Percentiles rank a stretch among this genome's conserved stretches.
Conservation (phyloP, 2,329 filamentous ascomycete species). For the Fonsecaea nubica region DNA sequence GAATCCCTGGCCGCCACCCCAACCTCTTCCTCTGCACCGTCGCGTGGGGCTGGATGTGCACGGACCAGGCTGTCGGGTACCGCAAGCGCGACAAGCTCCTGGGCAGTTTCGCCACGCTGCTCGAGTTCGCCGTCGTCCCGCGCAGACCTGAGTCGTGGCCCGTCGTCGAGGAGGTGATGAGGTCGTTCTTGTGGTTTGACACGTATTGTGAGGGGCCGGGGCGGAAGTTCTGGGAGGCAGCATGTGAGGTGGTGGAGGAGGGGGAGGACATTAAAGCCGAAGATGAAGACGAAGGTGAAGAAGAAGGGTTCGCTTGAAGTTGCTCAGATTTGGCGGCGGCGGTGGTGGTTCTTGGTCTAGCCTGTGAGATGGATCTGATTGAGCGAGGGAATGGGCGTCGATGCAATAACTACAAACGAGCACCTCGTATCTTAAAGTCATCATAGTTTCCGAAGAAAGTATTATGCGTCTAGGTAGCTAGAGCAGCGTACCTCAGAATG, state of each 20-base stretch:
- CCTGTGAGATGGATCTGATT: not conserved
- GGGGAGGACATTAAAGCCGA: not conserved
- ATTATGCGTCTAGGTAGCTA: no score
- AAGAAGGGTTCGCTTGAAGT: not conserved
- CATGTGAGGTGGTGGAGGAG: conserved; percentile 9
- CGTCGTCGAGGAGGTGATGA: conserved; percentile 8
- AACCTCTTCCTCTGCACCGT: conserved; percentile 46
- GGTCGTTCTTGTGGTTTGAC: conserved; percentile 23
- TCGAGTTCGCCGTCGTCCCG: conserved; percentile 8
- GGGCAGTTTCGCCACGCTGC: conserved; percentile 8
- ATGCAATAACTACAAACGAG: no score
- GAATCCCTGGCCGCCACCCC: conserved; percentile 41
- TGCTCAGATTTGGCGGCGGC: not conserved
- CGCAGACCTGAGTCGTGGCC: conserved; percentile 14
- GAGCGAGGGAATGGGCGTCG: no score
- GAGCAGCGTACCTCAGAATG: no score
- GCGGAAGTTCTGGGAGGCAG: conserved; percentile 19
- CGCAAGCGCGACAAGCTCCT: conserved; percentile 13
- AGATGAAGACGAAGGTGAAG: not conserved
- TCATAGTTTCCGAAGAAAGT: no score
- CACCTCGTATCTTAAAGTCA: no score
- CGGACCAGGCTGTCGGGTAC: conserved; percentile 34
- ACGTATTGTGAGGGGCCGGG: conserved; percentile 20
- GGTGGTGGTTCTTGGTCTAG: not conserved
- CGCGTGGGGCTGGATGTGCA: conserved; percentile 48